Evolutionary conservation across 306 rosid genomes (phyloP).

Genomic region (Lagenaria siceraria): DNA sequence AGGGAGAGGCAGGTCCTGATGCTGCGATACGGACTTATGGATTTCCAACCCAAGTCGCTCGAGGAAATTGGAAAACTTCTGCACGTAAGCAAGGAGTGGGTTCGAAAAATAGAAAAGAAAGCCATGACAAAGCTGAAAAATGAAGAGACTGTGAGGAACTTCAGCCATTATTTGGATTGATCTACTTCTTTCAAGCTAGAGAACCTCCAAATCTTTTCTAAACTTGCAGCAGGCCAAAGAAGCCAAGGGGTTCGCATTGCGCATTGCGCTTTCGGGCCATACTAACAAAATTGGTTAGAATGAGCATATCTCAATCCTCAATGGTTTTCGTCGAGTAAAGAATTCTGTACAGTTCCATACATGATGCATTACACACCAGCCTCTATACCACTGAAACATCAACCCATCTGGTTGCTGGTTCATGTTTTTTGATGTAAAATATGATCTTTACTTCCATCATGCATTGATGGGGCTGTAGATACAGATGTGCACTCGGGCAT

Average conservation of each 20-base stretch:
- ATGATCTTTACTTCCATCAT: not conserved
- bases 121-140: constrained; percentile 45
- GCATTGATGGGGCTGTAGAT: not conserved
- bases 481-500: not conserved
- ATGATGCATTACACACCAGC: not conserved
- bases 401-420: not conserved
- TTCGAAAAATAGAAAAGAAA: constrained; percentile 60
- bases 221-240: not conserved
- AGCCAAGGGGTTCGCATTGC: not conserved
- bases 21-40: constrained; percentile 60
- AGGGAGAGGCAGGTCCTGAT: constrained; percentile 61
- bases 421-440: not conserved
- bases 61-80: constrained; percentile 59
- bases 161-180: constrained; percentile 39
- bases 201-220: not conserved
- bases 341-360: not conserved
- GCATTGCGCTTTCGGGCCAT: not conserved
- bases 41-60: constrained; percentile 54
- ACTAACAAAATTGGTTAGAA: not conserved
- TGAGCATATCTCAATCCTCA: not conserved
- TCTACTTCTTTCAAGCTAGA: not conserved
- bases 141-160: constrained; percentile 27
- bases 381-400: not conserved
- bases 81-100: constrained; percentile 57
- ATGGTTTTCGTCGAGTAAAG: not conserved